Evolutionary conservation across 106 monocot genomes (phyloP).

Genomic region (Phalaenopsis equestris): DNA sequence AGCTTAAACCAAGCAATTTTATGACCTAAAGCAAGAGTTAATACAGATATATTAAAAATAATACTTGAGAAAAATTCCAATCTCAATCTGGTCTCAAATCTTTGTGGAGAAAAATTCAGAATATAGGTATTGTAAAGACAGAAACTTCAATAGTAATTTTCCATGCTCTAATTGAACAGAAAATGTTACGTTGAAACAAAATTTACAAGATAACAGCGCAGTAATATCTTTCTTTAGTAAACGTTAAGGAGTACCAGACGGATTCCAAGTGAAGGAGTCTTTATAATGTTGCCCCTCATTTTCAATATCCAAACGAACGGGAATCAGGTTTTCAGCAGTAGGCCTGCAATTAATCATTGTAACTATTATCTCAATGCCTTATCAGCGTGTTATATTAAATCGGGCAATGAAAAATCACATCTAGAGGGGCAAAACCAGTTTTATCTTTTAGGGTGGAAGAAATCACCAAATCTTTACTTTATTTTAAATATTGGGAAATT

Average conservation of each 20-base stretch:
- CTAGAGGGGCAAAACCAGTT: not conserved
- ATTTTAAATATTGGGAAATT: too few species aligned
- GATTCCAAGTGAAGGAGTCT: constrained; percentile 95
- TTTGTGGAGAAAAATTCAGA: not conserved
- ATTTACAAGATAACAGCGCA: not conserved
- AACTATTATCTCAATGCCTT: not conserved
- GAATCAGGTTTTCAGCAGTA: constrained; percentile 76
- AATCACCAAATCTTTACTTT: too few species aligned
- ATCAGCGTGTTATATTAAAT: not conserved
- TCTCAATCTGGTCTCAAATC: not conserved
- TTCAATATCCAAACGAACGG: constrained; percentile 84
- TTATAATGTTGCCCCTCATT: constrained; percentile 66
- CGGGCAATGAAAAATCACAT: not conserved
- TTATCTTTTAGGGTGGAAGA: too few species aligned
- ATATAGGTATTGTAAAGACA: not conserved
- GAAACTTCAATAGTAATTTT: not conserved
- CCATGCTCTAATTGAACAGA: not conserved
- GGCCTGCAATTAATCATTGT: constrained; percentile 44
- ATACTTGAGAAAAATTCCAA: not conserved
- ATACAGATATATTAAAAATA: not conserved
- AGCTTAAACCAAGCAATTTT: not conserved
- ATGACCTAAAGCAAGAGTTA: not conserved
- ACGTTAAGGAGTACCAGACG: constrained; percentile 37
- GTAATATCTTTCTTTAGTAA: not conserved
- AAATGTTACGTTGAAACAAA: not conserved